These are phyloP conservation scores for Dysphania ambrosioides DNA, from an alignment of 148 eudicot genomes.

Conservation along the genomic window DNA sequence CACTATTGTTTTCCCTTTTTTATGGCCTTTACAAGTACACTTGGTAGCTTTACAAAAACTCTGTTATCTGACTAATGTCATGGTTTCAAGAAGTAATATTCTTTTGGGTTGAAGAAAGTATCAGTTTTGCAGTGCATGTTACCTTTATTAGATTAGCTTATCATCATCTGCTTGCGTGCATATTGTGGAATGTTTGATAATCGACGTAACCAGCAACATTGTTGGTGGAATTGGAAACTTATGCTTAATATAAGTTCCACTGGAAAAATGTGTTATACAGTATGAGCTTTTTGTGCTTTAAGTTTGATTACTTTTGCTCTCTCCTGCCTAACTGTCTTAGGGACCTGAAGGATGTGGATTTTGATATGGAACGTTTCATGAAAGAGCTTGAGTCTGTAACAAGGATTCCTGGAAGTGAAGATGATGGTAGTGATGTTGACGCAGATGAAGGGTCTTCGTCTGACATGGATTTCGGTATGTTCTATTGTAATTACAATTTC, in stretches of 20 bases:
- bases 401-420: slow-evolving; percentile 37
- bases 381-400: slow-evolving; percentile 73
- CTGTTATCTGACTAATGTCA: not conserved
- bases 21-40: not conserved
- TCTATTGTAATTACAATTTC: not conserved
- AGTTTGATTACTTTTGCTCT: slow-evolving; percentile 14
- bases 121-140: not conserved
- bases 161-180: not conserved
- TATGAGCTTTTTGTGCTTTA: not conserved
- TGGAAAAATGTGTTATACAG: not conserved
- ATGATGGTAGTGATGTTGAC: slow-evolving; percentile 42
- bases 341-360: slow-evolving; percentile 51
- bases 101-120: not conserved
- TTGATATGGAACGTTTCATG: slow-evolving; percentile 80
- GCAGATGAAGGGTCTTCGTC: slow-evolving; percentile 63
- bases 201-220: not conserved
- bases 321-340: slow-evolving; percentile 34
- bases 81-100: not conserved
- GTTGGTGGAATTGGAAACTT: not conserved
- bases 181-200: not conserved
- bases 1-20: not conserved
- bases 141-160: not conserved
- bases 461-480: slow-evolving; percentile 88
- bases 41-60: not conserved
- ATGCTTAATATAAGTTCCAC: not conserved